Conservation (phyloP, 306 rosid species). For the Malus sieversii region DNA sequence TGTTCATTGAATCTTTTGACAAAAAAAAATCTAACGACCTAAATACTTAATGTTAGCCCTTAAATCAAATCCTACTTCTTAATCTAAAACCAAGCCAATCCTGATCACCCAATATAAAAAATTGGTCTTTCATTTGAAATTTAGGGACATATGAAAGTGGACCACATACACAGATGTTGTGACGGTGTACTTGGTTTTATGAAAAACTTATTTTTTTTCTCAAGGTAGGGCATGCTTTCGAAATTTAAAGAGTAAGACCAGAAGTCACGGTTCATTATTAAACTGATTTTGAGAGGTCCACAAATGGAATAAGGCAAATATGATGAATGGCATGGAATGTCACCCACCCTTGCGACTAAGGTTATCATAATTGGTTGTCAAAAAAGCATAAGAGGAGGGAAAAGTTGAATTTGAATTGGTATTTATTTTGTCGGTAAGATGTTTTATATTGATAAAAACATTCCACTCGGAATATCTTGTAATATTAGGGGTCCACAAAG, state of each 20-base stretch:
- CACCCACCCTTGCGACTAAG: neutral
- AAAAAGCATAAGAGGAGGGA: neutral
- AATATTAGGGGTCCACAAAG: neutral
- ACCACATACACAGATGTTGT: no score
- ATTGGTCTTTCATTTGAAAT: neutral
- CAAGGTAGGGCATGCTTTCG: neutral
- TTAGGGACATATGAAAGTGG: neutral
- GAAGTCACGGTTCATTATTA: neutral
- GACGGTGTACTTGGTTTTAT: no score
- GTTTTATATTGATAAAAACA: neutral
- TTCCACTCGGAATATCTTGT: neutral
- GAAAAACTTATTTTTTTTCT: neutral
- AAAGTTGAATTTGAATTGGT: constrained; percentile 13
- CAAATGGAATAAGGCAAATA: neutral
- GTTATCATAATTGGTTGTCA: neutral
- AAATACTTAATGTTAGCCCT: no score
- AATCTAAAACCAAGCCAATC: no score
- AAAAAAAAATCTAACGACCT: no score
- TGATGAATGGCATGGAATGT: neutral
- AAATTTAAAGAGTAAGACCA: neutral
- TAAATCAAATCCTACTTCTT: no score
- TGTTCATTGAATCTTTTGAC: no score
- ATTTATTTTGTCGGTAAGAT: neutral
- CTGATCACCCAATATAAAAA: neutral
- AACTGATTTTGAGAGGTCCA: neutral